phyloP scores from a whole-genome alignment of 2,329 filamentous ascomycete species.

The Lasiodiplodia hormozganensis region DNA sequence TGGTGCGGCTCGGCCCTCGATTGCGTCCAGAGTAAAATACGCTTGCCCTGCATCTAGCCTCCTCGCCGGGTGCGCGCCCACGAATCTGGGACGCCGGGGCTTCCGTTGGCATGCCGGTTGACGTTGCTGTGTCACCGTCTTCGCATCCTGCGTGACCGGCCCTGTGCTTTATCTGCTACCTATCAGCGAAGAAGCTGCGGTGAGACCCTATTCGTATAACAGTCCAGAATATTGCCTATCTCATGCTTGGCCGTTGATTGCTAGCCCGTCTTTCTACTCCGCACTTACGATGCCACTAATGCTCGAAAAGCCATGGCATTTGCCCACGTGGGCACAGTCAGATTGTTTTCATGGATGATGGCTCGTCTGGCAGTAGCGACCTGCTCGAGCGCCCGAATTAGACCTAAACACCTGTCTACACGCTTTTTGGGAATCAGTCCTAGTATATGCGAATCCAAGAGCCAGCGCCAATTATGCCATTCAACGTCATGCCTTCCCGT shows the following conservation, averaged over 20 bases:
- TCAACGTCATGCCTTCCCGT: not conserved
- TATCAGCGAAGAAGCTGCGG: not conserved
- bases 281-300: not conserved
- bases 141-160: not conserved
- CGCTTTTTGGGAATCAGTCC: constrained; percentile 11
- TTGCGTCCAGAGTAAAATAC: not conserved
- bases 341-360: not conserved
- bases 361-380: not conserved
- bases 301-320: not conserved
- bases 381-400: not conserved
- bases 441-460: not conserved
- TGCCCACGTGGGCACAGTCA: not conserved
- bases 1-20: constrained; percentile 9
- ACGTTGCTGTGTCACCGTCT: not conserved
- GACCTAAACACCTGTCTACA: constrained; percentile 2
- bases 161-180: not conserved
- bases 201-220: not conserved
- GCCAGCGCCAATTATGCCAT: constrained; percentile 11
- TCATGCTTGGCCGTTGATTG: not conserved
- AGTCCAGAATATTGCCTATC: not conserved
- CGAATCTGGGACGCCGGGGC: not conserved
- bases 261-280: not conserved
- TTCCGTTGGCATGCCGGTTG: not conserved
- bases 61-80: not conserved
- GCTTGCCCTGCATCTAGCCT: not conserved